These are phyloP conservation scores for Oryza meridionalis DNA, from an alignment of 176 grass and related monocot species.

Conservation along the genomic window DNA sequence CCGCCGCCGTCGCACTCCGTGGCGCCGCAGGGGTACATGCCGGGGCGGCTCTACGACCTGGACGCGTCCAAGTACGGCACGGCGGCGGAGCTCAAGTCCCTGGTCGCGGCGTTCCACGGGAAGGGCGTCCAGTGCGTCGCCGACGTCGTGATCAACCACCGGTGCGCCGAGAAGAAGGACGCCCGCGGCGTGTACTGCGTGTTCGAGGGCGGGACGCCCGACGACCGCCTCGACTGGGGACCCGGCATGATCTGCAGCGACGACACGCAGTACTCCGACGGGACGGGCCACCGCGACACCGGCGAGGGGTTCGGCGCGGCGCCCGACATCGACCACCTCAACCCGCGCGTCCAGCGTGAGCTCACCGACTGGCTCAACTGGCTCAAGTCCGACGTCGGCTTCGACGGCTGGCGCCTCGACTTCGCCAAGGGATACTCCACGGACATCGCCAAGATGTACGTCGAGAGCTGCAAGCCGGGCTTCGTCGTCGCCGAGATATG, in stretches of 20 bases:
- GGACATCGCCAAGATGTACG: slow-evolving; percentile 48
- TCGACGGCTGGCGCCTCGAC: slow-evolving; percentile 83
- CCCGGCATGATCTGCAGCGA: slow-evolving; percentile 66
- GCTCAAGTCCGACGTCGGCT: slow-evolving; percentile 69
- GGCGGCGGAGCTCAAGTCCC: slow-evolving; percentile 48
- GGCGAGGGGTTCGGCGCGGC: slow-evolving; percentile 53
- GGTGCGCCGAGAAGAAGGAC: slow-evolving; percentile 67
- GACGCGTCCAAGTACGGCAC: slow-evolving; percentile 74
- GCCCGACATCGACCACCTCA: slow-evolving; percentile 88
- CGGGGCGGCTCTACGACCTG: slow-evolving; percentile 67
- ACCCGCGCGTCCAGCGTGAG: slow-evolving; percentile 60
- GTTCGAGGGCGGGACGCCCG: slow-evolving; percentile 66
- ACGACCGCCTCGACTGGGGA: slow-evolving; percentile 77
- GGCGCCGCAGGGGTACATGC: slow-evolving; percentile 80
- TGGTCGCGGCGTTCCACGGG: slow-evolving; percentile 54
- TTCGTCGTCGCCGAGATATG: slow-evolving; percentile 78
- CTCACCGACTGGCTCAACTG: slow-evolving; percentile 71
- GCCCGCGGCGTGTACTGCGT: slow-evolving; percentile 56
- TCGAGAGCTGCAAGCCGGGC: slow-evolving; percentile 36
- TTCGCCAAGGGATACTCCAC: slow-evolving; percentile 77
- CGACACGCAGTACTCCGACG: slow-evolving; percentile 58
- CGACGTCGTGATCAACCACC: slow-evolving; percentile 80
- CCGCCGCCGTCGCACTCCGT: slow-evolving; percentile 80
- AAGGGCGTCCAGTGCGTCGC: slow-evolving; percentile 52
- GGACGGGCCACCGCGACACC: slow-evolving; percentile 62